Base-by-base conservation (phyloP, 805 yeast species). In the Wickerhamiella nectarea region DNA sequence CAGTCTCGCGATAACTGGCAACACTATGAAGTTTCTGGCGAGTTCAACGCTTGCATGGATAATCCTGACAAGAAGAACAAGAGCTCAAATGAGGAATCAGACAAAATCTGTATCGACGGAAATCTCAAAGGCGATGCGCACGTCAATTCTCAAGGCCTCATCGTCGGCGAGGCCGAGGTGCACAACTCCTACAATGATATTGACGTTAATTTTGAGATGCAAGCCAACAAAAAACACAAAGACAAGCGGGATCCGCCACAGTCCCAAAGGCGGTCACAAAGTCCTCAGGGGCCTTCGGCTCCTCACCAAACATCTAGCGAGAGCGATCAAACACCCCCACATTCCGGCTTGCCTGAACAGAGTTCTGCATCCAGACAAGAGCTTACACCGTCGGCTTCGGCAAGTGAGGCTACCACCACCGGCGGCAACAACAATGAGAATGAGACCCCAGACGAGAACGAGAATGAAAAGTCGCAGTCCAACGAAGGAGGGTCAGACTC, bases 181-280 rank as follows among this genome's bases (percentile, higher is more conserved):
- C 39, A 29, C 20, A 22, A 31, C 25, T 14, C 21, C 6, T 25
- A 31, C 42, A 39, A 31, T 15, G 36, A 21, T 19, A 31, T 39
- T 35, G 42, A 39, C 26, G 42, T 39, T 19, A 31, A 39, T 21
- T 39, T 39, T 31, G 42, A 39, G 18, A 29, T 39, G 34, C 42
- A 39, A 15, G 36, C 42, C 31, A 31, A 31, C 15, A 20, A 25
- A 11, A 29, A 31, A 19, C 29, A 31, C 36, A 39, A 22, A 22
- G n/a, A 28, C 25, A 31, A 31, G 29, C 42, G 34, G 14, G 25
- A 39, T 12, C 31, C 31, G 15, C 31, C 31, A 15, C 14, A 4
- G n/a, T n/a, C n/a, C 31, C 3, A n/a, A 4, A 8, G 14, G 6
- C 31, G 15, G 31, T 12, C 31, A 8, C 15, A 10, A 15, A 28